These are phyloP conservation scores for Aphanomyces invadans DNA, from an alignment of 352 stramenopile genomes.

Conservation along the genomic window DNA sequence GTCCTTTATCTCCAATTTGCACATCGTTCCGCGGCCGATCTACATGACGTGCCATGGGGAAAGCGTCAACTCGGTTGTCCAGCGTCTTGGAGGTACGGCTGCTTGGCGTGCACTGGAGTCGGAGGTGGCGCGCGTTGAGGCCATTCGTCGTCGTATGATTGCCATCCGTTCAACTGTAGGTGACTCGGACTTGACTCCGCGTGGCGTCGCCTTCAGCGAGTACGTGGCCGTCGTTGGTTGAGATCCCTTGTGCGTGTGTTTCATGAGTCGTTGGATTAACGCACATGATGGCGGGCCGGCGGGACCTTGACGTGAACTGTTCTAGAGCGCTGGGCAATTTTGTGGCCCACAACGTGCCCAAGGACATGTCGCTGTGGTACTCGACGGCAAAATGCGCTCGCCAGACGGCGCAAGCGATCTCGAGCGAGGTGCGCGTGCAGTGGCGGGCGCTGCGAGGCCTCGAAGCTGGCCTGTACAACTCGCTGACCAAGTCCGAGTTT, in stretches of 20 bases:
- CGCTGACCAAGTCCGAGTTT: not conserved
- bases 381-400: constrained; percentile 10
- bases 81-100: not conserved
- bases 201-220: constrained; percentile 8
- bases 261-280: no score
- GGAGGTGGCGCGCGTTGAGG: no score
- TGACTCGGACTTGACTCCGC: constrained; percentile 10
- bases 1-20: constrained; percentile 92
- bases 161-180: no score
- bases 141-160: no score
- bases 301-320: no score
- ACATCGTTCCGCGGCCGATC: constrained; percentile 89
- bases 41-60: constrained; percentile 46
- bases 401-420: not conserved
- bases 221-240: not conserved
- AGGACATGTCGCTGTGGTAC: constrained; percentile 14
- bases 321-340: constrained; percentile 5
- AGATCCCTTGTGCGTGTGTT: no score
- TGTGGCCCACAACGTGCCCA: not conserved
- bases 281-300: no score
- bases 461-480: constrained; percentile 5
- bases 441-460: constrained; percentile 11
- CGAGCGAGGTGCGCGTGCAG: constrained; percentile 15
- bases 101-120: no score
- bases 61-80: constrained; percentile 13